These are phyloP conservation scores for Diversispora eburnea DNA, from an alignment of 192 early-diverging fungal genomes.

Conservation along the genomic window DNA sequence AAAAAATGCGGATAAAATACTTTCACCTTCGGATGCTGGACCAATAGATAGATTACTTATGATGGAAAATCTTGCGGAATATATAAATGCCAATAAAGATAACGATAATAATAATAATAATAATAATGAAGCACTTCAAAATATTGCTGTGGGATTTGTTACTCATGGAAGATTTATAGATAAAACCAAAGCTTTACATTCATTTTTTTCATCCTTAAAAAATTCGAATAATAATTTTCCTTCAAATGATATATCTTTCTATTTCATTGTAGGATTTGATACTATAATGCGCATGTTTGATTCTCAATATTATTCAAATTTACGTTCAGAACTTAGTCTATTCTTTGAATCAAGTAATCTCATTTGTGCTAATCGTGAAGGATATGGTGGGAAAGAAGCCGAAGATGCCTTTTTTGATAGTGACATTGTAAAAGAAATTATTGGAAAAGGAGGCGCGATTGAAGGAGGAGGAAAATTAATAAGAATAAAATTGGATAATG, in stretches of 20 bases:
- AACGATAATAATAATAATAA: not conserved
- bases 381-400: slow-evolving; percentile 26
- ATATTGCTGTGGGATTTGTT: slow-evolving; percentile 54
- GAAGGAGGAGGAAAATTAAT: not conserved
- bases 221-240: not conserved
- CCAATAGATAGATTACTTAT: slow-evolving; percentile 64
- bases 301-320: slow-evolving; percentile 65
- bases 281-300: slow-evolving; percentile 74
- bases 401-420: slow-evolving; percentile 3
- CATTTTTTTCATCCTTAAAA: not conserved
- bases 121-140: slow-evolving; percentile 27
- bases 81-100: not conserved
- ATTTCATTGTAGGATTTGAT: slow-evolving; percentile 80
- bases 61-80: slow-evolving; percentile 61
- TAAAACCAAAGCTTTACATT: slow-evolving; percentile 52
- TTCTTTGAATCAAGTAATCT: slow-evolving; percentile 55
- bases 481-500: slow-evolving; percentile 14
- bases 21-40: slow-evolving; percentile 43
- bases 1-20: slow-evolving; percentile 67
- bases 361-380: slow-evolving; percentile 48
- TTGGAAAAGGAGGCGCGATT: not conserved
- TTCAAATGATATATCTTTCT: slow-evolving; percentile 33
- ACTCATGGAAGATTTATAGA: slow-evolving; percentile 67
- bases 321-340: slow-evolving; percentile 41
- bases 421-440: not conserved